Evolutionary conservation across 108 stramenopile genomes (phyloP), one percentile per base, ranked within the genome.

Genomic region (Schizochytrium sp.): DNA sequence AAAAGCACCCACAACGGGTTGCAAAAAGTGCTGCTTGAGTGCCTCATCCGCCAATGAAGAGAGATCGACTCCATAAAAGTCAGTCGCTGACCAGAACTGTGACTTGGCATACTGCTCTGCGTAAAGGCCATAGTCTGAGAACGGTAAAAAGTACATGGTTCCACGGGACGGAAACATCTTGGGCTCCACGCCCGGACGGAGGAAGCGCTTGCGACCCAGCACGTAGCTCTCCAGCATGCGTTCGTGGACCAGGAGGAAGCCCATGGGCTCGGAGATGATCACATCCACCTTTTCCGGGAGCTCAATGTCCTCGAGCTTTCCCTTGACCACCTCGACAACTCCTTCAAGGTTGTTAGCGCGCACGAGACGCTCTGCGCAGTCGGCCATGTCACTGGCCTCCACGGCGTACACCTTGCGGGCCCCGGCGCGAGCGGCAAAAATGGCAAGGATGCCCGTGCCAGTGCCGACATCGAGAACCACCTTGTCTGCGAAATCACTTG

Each of bases 391-490:
- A 53, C 92, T 93, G 29, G 94, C 93, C 63, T 95, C 95, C 53
- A 94, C 93, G 6, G 94, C 94, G 71, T 94, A 95, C 41, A 94
- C 95, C 44, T 72, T 69, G 14, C 90, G 41, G 0, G 94, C 93
- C 5, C 94, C 95, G 5, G 94, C 95, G 55, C 94, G 94, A 3
- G 91, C 92, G 10, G 94, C 94, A 60, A 95, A 95, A 60, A 94
- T 94, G 5, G 94, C 89, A 10, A 95, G 94, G 5, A 95, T 93
- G 18, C 95, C 95, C 5, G 89, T 92, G 23, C 95, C 95, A 12
- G 94, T 94, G 34, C 95, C 95, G 12, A 95, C 95, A 58, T 95
- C 95, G 5, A 95, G 90, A 19, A 94, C 94, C 14, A 94, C 92
- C 72, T 93, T 93, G 18, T 90, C 95, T 23, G 48, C 58, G 23